Conservation (phyloP, 2,329 filamentous ascomycete species). For the Exophiala lecanii-corni region DNA sequence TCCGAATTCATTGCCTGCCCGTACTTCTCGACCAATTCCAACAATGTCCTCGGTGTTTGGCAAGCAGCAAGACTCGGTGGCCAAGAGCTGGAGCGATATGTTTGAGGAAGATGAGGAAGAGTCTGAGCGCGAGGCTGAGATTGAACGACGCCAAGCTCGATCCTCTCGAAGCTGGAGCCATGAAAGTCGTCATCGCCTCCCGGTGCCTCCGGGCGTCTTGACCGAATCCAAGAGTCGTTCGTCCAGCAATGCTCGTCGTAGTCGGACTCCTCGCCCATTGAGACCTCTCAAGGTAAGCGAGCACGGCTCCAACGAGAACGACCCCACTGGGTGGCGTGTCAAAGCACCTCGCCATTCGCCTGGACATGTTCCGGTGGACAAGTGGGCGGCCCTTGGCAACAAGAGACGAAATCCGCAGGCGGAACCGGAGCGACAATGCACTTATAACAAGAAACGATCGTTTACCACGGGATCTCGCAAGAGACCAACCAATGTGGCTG, state of each 20-base stretch:
- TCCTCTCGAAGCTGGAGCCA: conserved; percentile 77
- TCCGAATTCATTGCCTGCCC: conserved; percentile 68
- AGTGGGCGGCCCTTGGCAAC: conserved; percentile 85
- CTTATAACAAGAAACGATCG: conserved; percentile 42
- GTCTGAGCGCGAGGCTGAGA: conserved; percentile 56
- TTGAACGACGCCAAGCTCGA: conserved; percentile 57
- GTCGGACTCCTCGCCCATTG: conserved; percentile 49
- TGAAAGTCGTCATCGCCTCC: conserved; percentile 56
- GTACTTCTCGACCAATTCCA: conserved; percentile 61
- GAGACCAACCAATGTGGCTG: conserved; percentile 35
- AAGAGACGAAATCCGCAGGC: conserved; percentile 65
- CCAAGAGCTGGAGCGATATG: conserved; percentile 98
- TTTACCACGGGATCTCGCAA: conserved; percentile 40
- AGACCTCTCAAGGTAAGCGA: conserved; percentile 60
- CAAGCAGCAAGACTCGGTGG: conserved; percentile 70
- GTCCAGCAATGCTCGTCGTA: conserved; percentile 45
- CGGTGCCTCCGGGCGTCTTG: conserved; percentile 49
- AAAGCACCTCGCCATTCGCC: conserved; percentile 60
- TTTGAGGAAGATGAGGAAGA: conserved; percentile 92
- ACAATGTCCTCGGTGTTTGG: conserved; percentile 75
- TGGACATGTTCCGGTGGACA: conserved; percentile 56
- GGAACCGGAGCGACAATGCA: conserved; percentile 50
- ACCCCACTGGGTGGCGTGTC: conserved; percentile 35
- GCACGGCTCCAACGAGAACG: conserved; percentile 64
- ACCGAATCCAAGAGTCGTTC: conserved; percentile 52